Conservation (phyloP, 257 asterid species). For the Parsonsia alboflavescens region DNA sequence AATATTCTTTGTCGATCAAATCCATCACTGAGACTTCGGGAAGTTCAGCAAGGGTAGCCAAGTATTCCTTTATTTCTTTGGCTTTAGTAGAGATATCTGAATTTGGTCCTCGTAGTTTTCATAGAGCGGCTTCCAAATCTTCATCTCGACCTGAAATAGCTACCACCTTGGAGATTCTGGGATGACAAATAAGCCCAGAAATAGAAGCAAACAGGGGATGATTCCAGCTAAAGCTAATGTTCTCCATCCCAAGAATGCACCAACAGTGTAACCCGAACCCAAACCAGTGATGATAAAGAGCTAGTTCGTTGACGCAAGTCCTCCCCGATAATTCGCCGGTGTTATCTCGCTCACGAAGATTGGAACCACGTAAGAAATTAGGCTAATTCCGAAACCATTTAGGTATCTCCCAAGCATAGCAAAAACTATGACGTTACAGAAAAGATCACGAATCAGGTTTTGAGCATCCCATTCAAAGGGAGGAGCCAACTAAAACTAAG, state of each 20-base stretch:
- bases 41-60: conserved; percentile 8
- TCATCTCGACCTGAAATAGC: conserved; percentile 62
- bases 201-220: conserved; percentile 24
- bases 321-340: conserved; percentile 68
- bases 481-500: too few species aligned
- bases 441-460: neutral
- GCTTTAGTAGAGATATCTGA: conserved; percentile 60
- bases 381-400: conserved; percentile 41
- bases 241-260: conserved; percentile 26
- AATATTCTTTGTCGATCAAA: conserved; percentile 23
- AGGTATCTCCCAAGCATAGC: conserved; percentile 38
- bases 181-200: conserved; percentile 56
- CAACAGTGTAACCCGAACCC: conserved; percentile 14
- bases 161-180: conserved; percentile 97
- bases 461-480: too few species aligned
- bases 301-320: conserved; percentile 65
- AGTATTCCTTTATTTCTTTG: conserved; percentile 40
- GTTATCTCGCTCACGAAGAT: conserved; percentile 77
- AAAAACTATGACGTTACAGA: conserved; percentile 20
- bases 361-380: conserved; percentile 56
- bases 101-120: conserved; percentile 66
- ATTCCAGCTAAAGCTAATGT: conserved; percentile 23
- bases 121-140: conserved; percentile 64
- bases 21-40: conserved; percentile 20
- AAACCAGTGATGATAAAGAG: conserved; percentile 23